A percentile compares a stretch with the other conserved stretches of the same genome.
phyloP scores from a whole-genome alignment of 2,329 filamentous ascomycete genomes.

The Orbilia ellipsospora region DNA sequence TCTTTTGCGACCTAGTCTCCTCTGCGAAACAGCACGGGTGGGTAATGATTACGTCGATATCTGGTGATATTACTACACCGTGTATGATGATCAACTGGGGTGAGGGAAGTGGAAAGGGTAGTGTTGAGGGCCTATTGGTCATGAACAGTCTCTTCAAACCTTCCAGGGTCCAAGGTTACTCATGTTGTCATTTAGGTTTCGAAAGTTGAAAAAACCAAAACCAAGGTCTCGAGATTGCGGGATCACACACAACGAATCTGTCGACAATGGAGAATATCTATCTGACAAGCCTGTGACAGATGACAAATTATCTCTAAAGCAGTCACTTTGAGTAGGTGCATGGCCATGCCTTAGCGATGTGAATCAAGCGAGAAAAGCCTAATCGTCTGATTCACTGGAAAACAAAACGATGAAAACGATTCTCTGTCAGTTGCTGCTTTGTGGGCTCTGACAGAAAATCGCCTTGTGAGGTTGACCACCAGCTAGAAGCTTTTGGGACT shows the following conservation, averaged over 20 bases:
- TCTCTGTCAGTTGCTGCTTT: conserved; percentile 7
- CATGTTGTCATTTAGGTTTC: not conserved
- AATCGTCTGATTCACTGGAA: conserved; percentile 50
- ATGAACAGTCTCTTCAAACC: not conserved
- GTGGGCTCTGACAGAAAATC: conserved; percentile 36
- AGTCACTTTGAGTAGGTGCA: conserved; percentile 37
- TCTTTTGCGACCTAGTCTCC: conserved; percentile 45
- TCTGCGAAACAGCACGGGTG: conserved; percentile 21
- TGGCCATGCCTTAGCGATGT: conserved; percentile 46
- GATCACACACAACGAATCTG: conserved; percentile 7
- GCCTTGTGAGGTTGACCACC: conserved; percentile 55
- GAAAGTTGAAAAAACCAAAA: conserved; percentile 1
- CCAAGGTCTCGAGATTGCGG: conserved; percentile 15
- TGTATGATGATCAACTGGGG: conserved; percentile 18
- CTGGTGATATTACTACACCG: conserved; percentile 27
- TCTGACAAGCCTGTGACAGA: conserved; percentile 21
- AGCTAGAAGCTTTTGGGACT: conserved; percentile 29
- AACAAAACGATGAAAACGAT: conserved; percentile 20
- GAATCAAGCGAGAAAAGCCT: conserved; percentile 45
- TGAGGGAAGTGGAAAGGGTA: conserved; percentile 32
- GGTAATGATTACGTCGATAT: conserved; percentile 42
- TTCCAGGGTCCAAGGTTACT: conserved; percentile 11
- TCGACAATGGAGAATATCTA: not conserved
- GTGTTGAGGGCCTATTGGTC: conserved; percentile 40
- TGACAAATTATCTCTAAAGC: conserved; percentile 48